Base-by-base conservation (phyloP, 352 stramenopile species). In the Pythium brassicae region DNA sequence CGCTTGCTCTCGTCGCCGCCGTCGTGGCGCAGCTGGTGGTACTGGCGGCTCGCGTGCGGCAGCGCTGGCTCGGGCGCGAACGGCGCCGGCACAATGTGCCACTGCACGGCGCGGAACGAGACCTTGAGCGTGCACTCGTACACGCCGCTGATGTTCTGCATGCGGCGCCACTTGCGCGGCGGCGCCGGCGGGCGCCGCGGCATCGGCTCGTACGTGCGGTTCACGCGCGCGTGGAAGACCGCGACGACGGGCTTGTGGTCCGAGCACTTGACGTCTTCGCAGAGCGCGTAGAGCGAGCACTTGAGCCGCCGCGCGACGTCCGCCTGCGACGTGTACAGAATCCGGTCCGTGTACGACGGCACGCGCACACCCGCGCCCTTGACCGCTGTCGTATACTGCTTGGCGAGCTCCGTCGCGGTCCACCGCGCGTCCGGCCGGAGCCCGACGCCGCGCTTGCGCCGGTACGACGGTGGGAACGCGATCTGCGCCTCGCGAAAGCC, bases 341-440 rank as follows among this genome's bases (percentile, higher is more conserved):
- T 94, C 20, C 89, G 85, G 53, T 97, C 89, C 11, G 89, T 97
- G 63, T 95, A 97, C 26, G 86, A 96, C 25, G 89, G 89, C 15
- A 94, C 78, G 32, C 87, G 87, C 27, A 71, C 46, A 15, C 78
- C 75, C 20, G 76, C 76, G n/a, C 72, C 76, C 26, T 80, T 68
- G 1, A 89, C 59, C 0, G 53, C 52, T 4, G 75, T 88, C 15
- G 83, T 88, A 59, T 86, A 94, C 22, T 78, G 83, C 47, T 69
- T 57, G 5, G 35, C 53, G 11, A 82, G 69, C 39, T 82, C 61
- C 14, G 71, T 50, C 0, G 58, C 44, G 2, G 59, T 58, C 35
- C 60, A 62, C 34, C 62, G 62, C 20, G 29, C 23, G 22, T 66
- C 48, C 3, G 32, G 4, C 19, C 44, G 47, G 22, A 66, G 37